Base-by-base conservation (phyloP, 2,329 filamentous ascomycete species). In the Colletotrichum incanum region DNA sequence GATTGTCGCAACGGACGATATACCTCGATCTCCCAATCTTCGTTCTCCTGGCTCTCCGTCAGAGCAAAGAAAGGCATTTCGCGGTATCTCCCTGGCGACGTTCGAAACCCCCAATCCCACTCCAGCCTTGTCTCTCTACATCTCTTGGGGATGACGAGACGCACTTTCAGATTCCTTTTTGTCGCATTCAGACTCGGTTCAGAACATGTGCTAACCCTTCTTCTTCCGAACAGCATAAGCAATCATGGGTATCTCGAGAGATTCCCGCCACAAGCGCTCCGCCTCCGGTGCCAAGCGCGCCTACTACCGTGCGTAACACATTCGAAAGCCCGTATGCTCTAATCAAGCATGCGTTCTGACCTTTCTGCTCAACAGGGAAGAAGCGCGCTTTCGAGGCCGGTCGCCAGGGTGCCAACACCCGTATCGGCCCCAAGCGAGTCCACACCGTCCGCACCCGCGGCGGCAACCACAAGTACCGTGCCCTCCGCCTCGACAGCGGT, bases 391-490 rank as follows among this genome's bases (percentile, higher is more conserved):
- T 99, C 94, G 97, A 99, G 93, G 95, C 95, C 88, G 96, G 96
- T 87, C 96, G 96, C 86, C 96, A 99, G 92, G 94, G 96, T 86
- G 94, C 96, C 91, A 97, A 96, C 92, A 99, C 96, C 89, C 94
- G 96, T 93, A 98, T 99, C 87, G 96, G 97, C 82, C 84, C 93
- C 85, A 98, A 98, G 93, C 93, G 95, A 86, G 92, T 98, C 87
- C 95, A 98, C 90, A 92, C 96, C 84, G 94, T 98, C 88, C 95
- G 95, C 88, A 97, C 94, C 83, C 95, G 95, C 85, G 95, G 96
- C 86, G 96, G 96, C 81, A 99, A 99, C 94, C 94, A 94, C 90
- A 99, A 99, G 91, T 98, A 97, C 94, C 96, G 96, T 88, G 96
- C 93, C 80, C 95, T 99, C 79, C 96, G 96, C 88, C 94, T 99